Evolutionary conservation across 1,284 basidiomycete species (phyloP).

Genomic region (Ceratobasidium theobromae): DNA sequence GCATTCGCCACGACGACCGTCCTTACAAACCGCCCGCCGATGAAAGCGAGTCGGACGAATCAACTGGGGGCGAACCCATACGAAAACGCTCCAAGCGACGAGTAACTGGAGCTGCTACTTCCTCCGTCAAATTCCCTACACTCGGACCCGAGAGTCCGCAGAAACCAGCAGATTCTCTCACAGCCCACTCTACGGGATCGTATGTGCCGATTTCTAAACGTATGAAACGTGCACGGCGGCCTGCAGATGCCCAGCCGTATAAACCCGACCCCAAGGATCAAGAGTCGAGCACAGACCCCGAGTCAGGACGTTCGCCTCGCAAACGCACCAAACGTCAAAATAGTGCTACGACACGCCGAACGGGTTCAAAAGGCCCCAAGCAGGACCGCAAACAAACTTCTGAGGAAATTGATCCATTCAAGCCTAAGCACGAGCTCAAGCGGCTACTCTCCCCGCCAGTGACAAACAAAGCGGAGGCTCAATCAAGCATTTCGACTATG

Average conservation of each 20-base stretch:
- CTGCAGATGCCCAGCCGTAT: conserved; percentile 3
- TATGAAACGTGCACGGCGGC: conserved; percentile 12
- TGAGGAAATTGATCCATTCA: conserved; percentile 10
- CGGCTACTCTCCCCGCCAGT: conserved; percentile 6
- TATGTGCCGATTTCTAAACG: not conserved
- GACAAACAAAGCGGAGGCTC: not conserved
- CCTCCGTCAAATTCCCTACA: conserved; percentile 20
- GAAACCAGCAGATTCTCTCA: not conserved
- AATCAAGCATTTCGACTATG: not conserved
- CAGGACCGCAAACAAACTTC: not conserved
- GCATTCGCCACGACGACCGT: conserved; percentile 4
- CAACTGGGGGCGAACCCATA: conserved; percentile 3
- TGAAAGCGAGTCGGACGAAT: conserved; percentile 8
- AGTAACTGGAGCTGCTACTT: not conserved
- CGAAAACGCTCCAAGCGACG: conserved; percentile 4
- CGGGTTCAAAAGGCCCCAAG: not conserved
- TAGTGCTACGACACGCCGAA: not conserved
- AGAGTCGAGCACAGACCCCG: conserved; percentile 13
- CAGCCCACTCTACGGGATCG: not conserved
- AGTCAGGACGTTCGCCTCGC: not conserved
- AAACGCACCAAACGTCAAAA: conserved; percentile 6
- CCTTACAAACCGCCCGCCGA: conserved; percentile 5
- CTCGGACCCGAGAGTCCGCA: conserved; percentile 22
- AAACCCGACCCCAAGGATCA: conserved; percentile 2
- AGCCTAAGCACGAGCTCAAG: conserved; percentile 12